Percentiles rank a stretch among this genome's conserved stretches.
These are phyloP conservation scores for Claviceps lovelessii DNA, from an alignment of 2,329 filamentous ascomycete species.

Conservation along the genomic window DNA sequence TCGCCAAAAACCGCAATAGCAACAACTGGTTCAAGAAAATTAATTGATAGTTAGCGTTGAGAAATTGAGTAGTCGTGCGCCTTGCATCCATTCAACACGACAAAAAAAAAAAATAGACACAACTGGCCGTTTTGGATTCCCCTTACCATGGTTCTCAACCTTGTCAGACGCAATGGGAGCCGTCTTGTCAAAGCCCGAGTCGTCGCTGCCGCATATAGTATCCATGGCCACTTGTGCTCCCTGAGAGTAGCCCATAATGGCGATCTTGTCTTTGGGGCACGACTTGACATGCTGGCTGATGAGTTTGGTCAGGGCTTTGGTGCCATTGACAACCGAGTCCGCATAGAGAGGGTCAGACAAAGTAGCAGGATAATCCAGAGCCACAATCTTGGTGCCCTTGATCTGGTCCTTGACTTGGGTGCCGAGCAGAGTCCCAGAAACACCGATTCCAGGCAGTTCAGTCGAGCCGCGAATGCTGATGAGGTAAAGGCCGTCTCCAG, in stretches of 20 bases:
- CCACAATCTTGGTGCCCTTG: conserved; percentile 19
- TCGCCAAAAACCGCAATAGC: conserved; percentile 28
- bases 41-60: neutral
- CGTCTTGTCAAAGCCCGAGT: conserved; percentile 14
- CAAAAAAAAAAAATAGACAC: too few species aligned
- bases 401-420: conserved; percentile 18
- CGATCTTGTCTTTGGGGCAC: conserved; percentile 27
- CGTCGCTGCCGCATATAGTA: conserved; percentile 23
- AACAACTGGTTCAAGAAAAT: conserved; percentile 17
- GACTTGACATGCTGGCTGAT: conserved; percentile 18
- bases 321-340: conserved; percentile 21
- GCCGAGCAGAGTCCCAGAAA: conserved; percentile 18
- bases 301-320: conserved; percentile 15
- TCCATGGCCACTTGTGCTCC: conserved; percentile 26
- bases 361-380: conserved; percentile 26
- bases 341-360: conserved; percentile 19
- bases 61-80: neutral
- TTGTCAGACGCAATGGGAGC: conserved; percentile 13
- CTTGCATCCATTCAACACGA: neutral
- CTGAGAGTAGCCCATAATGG: conserved; percentile 29
- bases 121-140: neutral
- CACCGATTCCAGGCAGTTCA: conserved; percentile 21
- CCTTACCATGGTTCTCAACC: conserved; percentile 20
- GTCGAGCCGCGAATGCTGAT: conserved; percentile 25
- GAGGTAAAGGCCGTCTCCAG: conserved; percentile 25